These are phyloP conservation scores for button mushroom (Agaricus bisporus) DNA, from an alignment of 768 basidiomycete species.

Conservation along the genomic window DNA sequence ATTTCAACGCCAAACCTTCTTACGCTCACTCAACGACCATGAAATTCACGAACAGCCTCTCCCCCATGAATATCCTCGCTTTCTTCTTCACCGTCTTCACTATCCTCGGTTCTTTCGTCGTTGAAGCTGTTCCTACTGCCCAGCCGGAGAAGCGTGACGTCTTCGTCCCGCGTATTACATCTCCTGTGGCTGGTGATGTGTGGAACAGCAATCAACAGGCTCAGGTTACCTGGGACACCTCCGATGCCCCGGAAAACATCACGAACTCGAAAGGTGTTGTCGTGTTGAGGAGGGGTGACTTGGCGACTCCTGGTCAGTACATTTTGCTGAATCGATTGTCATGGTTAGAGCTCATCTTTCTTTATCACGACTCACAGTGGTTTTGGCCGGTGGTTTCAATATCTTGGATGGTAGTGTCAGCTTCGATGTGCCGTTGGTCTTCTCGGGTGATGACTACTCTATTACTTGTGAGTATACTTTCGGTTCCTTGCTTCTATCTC, in stretches of 20 bases:
- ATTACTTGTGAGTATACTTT: slow-evolving; percentile 30
- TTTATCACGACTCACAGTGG: slow-evolving; percentile 14
- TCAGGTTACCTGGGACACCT: slow-evolving; percentile 42
- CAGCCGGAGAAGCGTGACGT: slow-evolving; percentile 35
- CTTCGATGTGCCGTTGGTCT: slow-evolving; percentile 29
- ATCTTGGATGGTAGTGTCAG: slow-evolving; percentile 28
- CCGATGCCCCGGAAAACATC: slow-evolving; percentile 35
- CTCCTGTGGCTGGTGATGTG: slow-evolving; percentile 26
- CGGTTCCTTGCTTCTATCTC: not conserved
- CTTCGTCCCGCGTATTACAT: slow-evolving; percentile 36
- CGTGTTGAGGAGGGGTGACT: slow-evolving; percentile 29
- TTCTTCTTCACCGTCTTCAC: slow-evolving; percentile 11
- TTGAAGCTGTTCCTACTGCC: slow-evolving; percentile 16
- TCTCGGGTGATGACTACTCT: slow-evolving; percentile 27
- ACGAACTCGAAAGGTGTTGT: slow-evolving; percentile 41
- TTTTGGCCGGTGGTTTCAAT: slow-evolving; percentile 29
- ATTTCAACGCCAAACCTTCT: not conserved
- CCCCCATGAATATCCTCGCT: not conserved
- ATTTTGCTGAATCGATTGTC: not conserved
- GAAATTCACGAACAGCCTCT: slow-evolving; percentile 6
- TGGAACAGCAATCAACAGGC: slow-evolving; percentile 36
- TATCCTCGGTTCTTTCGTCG: slow-evolving; percentile 12
- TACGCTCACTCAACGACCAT: not conserved
- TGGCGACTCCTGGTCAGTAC: slow-evolving; percentile 25
- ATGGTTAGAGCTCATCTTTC: not conserved